A percentile compares a stretch with the other conserved stretches of the same genome.
phyloP scores from a whole-genome alignment of 1,284 basidiomycete species.

The Neonothopanus nambi region DNA sequence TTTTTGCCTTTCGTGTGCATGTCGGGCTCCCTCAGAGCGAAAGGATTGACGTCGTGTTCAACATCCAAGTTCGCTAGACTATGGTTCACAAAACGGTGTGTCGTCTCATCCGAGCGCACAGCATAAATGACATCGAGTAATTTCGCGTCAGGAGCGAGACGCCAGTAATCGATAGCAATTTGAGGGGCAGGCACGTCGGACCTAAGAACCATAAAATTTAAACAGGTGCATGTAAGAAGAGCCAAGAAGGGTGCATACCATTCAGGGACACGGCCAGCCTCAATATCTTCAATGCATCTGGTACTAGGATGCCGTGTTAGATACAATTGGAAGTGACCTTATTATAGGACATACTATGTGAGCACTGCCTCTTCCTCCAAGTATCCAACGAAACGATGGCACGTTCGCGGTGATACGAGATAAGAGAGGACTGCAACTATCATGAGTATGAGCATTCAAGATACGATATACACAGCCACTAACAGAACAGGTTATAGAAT shows the following conservation, averaged over 20 bases:
- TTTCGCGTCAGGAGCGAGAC: conserved; percentile 70
- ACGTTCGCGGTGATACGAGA: conserved; percentile 77
- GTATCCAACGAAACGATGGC: conserved; percentile 91
- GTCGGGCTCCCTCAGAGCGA: conserved; percentile 86
- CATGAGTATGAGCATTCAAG: conserved; percentile 15
- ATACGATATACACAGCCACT: conserved; percentile 27
- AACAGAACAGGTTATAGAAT: conserved; percentile 91
- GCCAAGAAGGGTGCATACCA: conserved; percentile 54
- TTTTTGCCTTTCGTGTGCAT: conserved; percentile 80
- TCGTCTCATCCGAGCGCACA: conserved; percentile 90
- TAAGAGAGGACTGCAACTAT: conserved; percentile 69
- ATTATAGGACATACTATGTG: conserved; percentile 66
- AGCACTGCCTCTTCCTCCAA: conserved; percentile 94
- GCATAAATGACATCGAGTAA: conserved; percentile 88
- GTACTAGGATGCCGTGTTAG: conserved; percentile 47
- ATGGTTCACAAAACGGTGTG: conserved; percentile 93
- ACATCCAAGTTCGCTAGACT: conserved; percentile 83
- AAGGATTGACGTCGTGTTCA: conserved; percentile 84
- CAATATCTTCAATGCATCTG: conserved; percentile 80
- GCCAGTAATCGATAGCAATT: conserved; percentile 96
- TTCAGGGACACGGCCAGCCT: conserved; percentile 84
- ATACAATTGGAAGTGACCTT: conserved; percentile 9
- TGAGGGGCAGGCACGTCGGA: conserved; percentile 71
- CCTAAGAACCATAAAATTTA: conserved; percentile 33
- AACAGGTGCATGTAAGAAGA: not conserved